Evolutionary conservation across 345 rosid genomes (phyloP).

Genomic region (Isatis tinctoria): DNA sequence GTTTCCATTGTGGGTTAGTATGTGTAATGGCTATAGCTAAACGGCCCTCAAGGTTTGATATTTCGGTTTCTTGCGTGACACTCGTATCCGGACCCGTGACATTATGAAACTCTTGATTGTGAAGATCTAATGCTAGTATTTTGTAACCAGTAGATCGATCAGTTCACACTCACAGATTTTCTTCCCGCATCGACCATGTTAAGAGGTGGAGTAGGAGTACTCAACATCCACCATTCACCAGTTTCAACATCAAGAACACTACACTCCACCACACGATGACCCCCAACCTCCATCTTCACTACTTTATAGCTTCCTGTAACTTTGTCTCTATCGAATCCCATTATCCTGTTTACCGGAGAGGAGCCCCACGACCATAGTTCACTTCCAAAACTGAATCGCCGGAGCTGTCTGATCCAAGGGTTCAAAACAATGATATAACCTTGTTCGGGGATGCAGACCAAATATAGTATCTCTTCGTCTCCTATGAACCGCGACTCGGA

Average conservation of each 20-base stretch:
- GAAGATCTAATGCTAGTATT: neutral
- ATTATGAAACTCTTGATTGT: no score
- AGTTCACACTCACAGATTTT: neutral
- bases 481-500: neutral
- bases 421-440: neutral
- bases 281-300: neutral
- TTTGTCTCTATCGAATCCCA: neutral
- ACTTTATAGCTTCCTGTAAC: neutral
- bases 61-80: conserved; percentile 1
- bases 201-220: neutral
- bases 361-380: neutral
- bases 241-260: no score
- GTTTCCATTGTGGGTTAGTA: neutral
- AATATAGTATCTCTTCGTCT: neutral
- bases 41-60: neutral
- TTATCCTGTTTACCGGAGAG: neutral
- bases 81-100: neutral
- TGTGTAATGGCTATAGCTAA: neutral
- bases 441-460: neutral
- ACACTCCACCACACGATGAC: neutral
- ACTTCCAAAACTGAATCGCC: neutral
- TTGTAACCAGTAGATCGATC: neutral
- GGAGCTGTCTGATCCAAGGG: neutral
- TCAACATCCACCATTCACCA: no score
- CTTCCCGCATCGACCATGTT: neutral